Percentiles rank a stretch among this genome's conserved stretches.
phyloP scores from a whole-genome alignment of 352 stramenopile species.

The Blastocystis sp. region DNA sequence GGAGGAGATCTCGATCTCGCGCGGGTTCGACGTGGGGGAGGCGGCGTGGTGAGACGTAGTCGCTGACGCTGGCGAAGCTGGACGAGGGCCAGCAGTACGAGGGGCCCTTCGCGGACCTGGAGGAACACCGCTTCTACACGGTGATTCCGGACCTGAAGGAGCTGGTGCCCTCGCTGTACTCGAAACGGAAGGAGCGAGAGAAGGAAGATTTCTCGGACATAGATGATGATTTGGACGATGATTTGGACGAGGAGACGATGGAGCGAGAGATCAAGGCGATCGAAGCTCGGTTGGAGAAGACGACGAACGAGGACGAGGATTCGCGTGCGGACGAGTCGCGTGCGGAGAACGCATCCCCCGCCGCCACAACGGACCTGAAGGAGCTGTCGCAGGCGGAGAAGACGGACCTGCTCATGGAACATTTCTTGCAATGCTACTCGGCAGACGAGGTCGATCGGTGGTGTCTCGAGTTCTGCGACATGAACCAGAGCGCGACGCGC shows the following conservation, averaged over 20 bases:
- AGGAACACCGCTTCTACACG: slow-evolving; percentile 16
- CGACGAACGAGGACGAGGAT: not conserved
- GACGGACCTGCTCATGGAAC: not conserved
- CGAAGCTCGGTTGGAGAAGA: not conserved
- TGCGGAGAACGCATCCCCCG: not conserved
- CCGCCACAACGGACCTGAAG: not conserved
- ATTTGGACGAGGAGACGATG: not conserved
- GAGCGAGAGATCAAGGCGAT: not conserved
- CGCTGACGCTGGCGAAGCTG: not conserved
- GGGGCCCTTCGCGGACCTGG: not conserved
- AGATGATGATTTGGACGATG: not conserved
- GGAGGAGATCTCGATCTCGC: not conserved
- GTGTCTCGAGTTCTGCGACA: slow-evolving; percentile 10
- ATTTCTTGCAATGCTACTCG: not conserved
- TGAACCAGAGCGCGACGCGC: not conserved
- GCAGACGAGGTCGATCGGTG: not conserved
- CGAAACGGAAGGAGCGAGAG: not conserved
- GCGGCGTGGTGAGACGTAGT: not conserved
- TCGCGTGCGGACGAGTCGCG: not conserved
- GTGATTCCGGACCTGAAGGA: not conserved
- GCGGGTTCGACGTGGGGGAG: not conserved
- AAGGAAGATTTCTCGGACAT: not conserved
- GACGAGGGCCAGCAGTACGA: not conserved
- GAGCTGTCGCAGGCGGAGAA: not conserved
- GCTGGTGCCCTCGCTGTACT: not conserved